Evolutionary conservation across 768 basidiomycete genomes (phyloP).

Genomic region (Amanita inopinata): DNA sequence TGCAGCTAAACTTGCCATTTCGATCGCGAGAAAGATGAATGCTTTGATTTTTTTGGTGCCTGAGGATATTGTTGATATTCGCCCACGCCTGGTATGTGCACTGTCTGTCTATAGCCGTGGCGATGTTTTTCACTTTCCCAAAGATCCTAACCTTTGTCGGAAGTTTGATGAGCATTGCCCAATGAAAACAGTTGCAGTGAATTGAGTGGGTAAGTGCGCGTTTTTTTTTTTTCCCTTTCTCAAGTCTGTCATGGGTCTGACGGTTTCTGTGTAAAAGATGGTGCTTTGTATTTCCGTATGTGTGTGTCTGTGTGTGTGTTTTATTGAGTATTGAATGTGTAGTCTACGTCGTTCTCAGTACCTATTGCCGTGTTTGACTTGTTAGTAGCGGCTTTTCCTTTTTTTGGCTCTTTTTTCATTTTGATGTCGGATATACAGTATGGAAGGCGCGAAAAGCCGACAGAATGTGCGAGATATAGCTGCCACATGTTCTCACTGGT

Average conservation of each 20-base stretch:
- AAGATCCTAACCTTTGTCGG: constrained; percentile 97
- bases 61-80: constrained; percentile 93
- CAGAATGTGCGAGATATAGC: background rate
- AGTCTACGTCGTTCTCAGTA: too few relatives aligned
- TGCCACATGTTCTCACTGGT: background rate
- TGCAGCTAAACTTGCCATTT: constrained; percentile 86
- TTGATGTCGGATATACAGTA: background rate
- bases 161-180: constrained; percentile 74
- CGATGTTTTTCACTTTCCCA: background rate
- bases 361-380: too few relatives aligned
- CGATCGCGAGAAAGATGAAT: constrained; percentile 97
- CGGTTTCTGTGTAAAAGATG: background rate
- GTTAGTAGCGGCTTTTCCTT: too few relatives aligned
- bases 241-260: background rate
- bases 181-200: constrained; percentile 18
- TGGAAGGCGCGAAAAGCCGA: background rate
- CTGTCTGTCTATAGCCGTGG: background rate
- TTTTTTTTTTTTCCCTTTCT: background rate
- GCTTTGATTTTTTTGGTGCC: constrained; percentile 94
- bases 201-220: too few relatives aligned
- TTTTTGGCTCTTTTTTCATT: too few relatives aligned
- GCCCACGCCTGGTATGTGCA: constrained; percentile 71
- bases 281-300: too few relatives aligned
- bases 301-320: too few relatives aligned
- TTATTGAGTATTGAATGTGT: too few relatives aligned